Conservation (phyloP, 31 red algal species). For the Odonthalia washingtoniensis region DNA sequence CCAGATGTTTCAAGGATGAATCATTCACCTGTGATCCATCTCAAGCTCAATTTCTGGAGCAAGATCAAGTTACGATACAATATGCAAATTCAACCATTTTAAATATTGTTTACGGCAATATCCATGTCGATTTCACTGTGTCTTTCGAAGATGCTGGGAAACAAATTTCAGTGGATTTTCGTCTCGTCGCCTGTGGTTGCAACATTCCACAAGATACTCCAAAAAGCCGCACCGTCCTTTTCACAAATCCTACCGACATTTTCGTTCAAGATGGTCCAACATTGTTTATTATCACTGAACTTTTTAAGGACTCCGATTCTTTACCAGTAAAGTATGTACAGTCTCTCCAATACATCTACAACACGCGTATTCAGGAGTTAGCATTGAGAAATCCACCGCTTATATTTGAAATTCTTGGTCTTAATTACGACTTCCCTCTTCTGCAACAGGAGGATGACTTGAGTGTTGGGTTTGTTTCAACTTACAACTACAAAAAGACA, state of each 20-base stretch:
- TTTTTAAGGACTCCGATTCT: neutral
- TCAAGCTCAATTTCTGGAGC: neutral
- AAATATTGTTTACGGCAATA: neutral
- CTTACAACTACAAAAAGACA: neutral
- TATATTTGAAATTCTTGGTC: neutral
- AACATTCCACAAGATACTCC: conserved; percentile 12
- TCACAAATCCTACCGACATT: conserved; percentile 21
- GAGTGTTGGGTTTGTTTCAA: conserved; percentile 10
- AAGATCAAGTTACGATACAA: neutral
- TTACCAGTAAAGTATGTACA: conserved; percentile 26
- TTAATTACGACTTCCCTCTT: conserved; percentile 1
- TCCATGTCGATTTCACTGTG: neutral
- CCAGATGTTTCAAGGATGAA: neutral
- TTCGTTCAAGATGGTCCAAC: conserved; percentile 27
- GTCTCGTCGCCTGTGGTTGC: conserved; percentile 47
- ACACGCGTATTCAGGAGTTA: neutral
- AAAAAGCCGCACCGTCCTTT: conserved; percentile 9
- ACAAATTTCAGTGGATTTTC: neutral
- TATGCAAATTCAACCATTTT: neutral
- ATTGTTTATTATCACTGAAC: neutral
- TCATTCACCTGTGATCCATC: neutral
- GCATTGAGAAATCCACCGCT: neutral
- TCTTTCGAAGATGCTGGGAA: neutral
- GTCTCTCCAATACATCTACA: conserved; percentile 9
- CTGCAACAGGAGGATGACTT: conserved; percentile 4